These are phyloP conservation scores for Xenoacremonium recifei DNA, from an alignment of 2,329 filamentous ascomycete genomes.

Conservation along the genomic window DNA sequence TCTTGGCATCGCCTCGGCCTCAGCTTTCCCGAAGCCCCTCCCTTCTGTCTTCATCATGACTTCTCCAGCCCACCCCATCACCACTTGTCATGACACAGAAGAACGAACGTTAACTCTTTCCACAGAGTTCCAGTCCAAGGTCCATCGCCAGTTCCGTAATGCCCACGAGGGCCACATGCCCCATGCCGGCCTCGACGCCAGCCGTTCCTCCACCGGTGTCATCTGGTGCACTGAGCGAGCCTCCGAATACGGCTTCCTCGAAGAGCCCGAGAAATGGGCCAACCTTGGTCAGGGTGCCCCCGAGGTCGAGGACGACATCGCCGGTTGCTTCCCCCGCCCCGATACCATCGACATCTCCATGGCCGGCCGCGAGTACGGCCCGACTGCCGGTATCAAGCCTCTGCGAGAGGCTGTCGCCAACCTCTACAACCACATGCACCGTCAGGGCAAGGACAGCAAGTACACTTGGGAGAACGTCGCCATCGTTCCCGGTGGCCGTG, in stretches of 20 bases:
- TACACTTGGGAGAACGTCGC: slow-evolving; percentile 98
- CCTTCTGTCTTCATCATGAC: neutral
- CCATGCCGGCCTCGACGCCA: slow-evolving; percentile 87
- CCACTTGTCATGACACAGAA: too few species aligned
- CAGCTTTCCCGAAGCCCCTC: slow-evolving; percentile 1
- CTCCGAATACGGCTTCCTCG: slow-evolving; percentile 82
- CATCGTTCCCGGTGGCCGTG: slow-evolving; percentile 90
- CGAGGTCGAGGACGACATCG: slow-evolving; percentile 90
- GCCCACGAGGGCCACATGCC: slow-evolving; percentile 89
- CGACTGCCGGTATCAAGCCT: slow-evolving; percentile 90
- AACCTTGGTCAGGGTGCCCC: slow-evolving; percentile 94
- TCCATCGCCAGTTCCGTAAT: slow-evolving; percentile 84
- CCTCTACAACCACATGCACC: slow-evolving; percentile 91
- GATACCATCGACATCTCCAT: slow-evolving; percentile 74
- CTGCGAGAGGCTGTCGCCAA: slow-evolving; percentile 85
- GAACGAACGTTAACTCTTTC: too few species aligned
- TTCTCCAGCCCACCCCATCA: too few species aligned
- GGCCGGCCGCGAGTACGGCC: slow-evolving; percentile 83
- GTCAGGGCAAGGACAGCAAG: slow-evolving; percentile 80
- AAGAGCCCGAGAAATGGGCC: slow-evolving; percentile 81
- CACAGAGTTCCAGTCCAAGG: slow-evolving; percentile 75
- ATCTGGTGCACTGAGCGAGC: slow-evolving; percentile 91
- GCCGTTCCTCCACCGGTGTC: slow-evolving; percentile 85
- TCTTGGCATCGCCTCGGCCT: slow-evolving; percentile 2
- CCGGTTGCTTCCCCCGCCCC: slow-evolving; percentile 83